Evolutionary conservation across 768 basidiomycete genomes (phyloP), one percentile per base, ranked within the genome.

Genomic region (Lepiota venenata): DNA sequence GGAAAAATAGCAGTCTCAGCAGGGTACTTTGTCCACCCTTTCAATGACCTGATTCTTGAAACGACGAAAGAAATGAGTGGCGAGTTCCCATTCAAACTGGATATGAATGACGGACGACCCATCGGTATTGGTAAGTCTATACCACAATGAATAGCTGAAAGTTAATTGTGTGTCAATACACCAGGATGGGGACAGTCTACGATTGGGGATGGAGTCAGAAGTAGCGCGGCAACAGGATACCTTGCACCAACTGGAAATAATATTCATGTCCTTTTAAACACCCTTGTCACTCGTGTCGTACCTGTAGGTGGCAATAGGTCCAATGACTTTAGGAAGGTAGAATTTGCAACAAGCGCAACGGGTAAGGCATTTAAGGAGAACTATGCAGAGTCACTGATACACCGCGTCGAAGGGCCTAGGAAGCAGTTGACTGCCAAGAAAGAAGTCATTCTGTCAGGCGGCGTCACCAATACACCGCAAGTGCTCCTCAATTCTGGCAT

Each of bases 401-500:
- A 2, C 2, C 25, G 25, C 5, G 25, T 25, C 25, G 18, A 56
- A 10, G 27, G 52, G 6, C 16, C 43, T 20, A 40, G 27, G 53
- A 49, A 36, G 53, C 50, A 46, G 2, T 14, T 72, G 4, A 63
- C 45, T 3, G 72, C 71, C 3, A 49, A 21, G 10, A 67, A 67
- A 20, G 72, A 74, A 57, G 62, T 74, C 36, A 69, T 74, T 27
- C 57, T 74, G 11, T 69, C 73, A 2, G 70, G 70, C 7, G 73
- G 73, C 1, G 49, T 64, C 7, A 57, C 71, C 21, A 64, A 62
- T 2, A 68, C 69, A 8, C 69, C 71, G 9, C 60, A 60, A 25
- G 61, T 72, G 21, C 61, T 72, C 11, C 41, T 69, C 35, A 63
- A 66, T 32, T 71, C 69, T 20, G 71, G 71, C 15, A 73, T 74